Percentiles rank a stretch among this genome's conserved stretches.
Evolutionary conservation across 495 filamentous ascomycete species (phyloP).

Genomic region (Podospora pseudoanserina): DNA sequence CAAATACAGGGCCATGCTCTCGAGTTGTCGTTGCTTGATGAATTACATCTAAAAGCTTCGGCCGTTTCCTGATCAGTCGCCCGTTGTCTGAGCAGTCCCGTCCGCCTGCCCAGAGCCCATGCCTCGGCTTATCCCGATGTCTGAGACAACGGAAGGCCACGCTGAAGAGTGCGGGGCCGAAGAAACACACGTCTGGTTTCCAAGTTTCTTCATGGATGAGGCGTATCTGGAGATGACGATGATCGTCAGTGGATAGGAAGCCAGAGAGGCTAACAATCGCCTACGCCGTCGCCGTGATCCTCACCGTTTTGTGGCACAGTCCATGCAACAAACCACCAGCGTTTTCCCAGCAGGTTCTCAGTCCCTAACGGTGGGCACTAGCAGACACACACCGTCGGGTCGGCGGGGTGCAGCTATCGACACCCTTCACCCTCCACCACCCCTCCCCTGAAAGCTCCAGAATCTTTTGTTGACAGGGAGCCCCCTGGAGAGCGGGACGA

Average conservation of each 20-base stretch:
- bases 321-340: no score
- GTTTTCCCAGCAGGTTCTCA: not conserved
- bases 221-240: not conserved
- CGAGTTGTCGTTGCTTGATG: not conserved
- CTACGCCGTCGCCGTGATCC: not conserved
- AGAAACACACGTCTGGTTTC: not conserved
- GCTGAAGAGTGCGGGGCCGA: not conserved
- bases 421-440: slow-evolving; percentile 7
- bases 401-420: slow-evolving; percentile 22
- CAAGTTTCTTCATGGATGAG: not conserved
- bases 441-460: slow-evolving; percentile 18
- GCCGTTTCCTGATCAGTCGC: not conserved
- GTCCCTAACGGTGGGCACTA: not conserved
- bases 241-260: not conserved
- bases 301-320: not conserved
- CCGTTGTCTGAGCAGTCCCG: not conserved
- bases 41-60: not conserved
- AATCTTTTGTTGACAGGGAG: slow-evolving; percentile 16
- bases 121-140: slow-evolving; percentile 4
- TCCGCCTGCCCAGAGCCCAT: not conserved
- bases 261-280: not conserved
- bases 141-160: not conserved
- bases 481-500: slow-evolving; percentile 7
- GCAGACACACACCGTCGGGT: slow-evolving; percentile 5
- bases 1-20: slow-evolving; percentile 3